Base-by-base conservation (phyloP, 1,284 basidiomycete genomes). In the Boletus sp. region DNA sequence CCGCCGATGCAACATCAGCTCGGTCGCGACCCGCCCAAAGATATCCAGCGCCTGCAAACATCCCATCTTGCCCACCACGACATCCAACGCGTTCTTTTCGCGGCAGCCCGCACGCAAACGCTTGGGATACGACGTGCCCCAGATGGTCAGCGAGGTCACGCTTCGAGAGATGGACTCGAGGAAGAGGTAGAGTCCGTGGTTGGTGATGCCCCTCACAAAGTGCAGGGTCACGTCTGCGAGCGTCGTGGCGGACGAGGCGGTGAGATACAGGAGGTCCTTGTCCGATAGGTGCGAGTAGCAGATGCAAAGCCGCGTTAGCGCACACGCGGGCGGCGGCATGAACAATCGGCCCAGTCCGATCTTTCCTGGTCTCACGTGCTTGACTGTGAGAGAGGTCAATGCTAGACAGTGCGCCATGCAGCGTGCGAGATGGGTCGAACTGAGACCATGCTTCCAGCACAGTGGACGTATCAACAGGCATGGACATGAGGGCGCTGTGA, bases 261-360 rank as follows among this genome's bases (percentile, higher is more conserved):
- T 35, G 22, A 51, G 48, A 22, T 35, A 40, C n/a, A 25, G 12
- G 12, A 50, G 38, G 20, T 44, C 50, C 32, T 34, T n/a, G 38
- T 44, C 32, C 1, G 29, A 42, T 9, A 50, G 9, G 20, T 20
- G 0, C n/a, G 47, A 23, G 5, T 12, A 0, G n/a, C 22, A 16
- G 16, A 50, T 32, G 27, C 14, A 41, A 19, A 49, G 34, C 5
- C 33, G 16, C 1, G 37, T 34, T 9, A 53, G 34, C 10, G 46
- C 41, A n/a, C 52, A 54, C 8, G 23, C 19, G 4, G 46, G 46
- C 7, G 23, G 39, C 25, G 16, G 46, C 17, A 34, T 39, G 17
- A 22, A 20, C 8, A 34, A 34, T n/a, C 30, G 46, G 8, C 9
- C 8, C 8, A 34, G 10, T 2, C 36, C 29, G 4, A 42, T 22